Base-by-base conservation (phyloP, 2,329 filamentous ascomycete genomes). In the Amauroascus verrucosus region DNA sequence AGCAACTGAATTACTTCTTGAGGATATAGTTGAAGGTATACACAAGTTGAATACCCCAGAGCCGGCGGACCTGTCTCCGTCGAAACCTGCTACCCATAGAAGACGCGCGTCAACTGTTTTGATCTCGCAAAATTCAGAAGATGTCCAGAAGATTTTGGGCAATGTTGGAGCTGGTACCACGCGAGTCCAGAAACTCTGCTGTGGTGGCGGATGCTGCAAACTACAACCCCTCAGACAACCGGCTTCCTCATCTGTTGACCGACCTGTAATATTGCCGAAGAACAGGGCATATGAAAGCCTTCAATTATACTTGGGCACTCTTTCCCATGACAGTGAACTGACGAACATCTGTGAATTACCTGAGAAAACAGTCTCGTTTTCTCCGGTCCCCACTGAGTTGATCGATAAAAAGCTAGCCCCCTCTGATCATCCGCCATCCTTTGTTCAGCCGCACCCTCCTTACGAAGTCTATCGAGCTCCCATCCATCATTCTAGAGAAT, bases 371-470 rank as follows among this genome's bases (percentile, higher is more conserved):
- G 78, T 89, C 35, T 85, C 82, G 2, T 80, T 95, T 66, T 67
- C 56, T 63, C 69, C 33, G 55, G 64, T 72, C 14, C 62, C 67
- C 56, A 57, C 66, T 63, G 66, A 65, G 2, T 62, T 64, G 4
- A 59, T 65, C 22, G 60, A 66, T 54, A 60, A 68, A 54, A 54
- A 63, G 35, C 50, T 69, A 16, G 69, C 65, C 3, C 68, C 72
- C 11, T 60, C 69, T 51, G 70, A 74, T 48, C 85, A 91, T 65
- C 91, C 93, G 16, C 93, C 93, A 6, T 78, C 77, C 55, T 98
- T 90, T 64, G 90, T 98, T 51, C 88, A 95, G 67, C 93, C 93
- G 24, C 93, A 98, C 67, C 88, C 88, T 54, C 93, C 93, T 0
- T 93, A 95, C 70, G 78, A 91, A 60, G 89, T 97, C 56, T 95